Evolutionary conservation across 177 flowering plant species (phyloP), one percentile per base, ranked within the genome.

Genomic region (Vitis hybrid): DNA sequence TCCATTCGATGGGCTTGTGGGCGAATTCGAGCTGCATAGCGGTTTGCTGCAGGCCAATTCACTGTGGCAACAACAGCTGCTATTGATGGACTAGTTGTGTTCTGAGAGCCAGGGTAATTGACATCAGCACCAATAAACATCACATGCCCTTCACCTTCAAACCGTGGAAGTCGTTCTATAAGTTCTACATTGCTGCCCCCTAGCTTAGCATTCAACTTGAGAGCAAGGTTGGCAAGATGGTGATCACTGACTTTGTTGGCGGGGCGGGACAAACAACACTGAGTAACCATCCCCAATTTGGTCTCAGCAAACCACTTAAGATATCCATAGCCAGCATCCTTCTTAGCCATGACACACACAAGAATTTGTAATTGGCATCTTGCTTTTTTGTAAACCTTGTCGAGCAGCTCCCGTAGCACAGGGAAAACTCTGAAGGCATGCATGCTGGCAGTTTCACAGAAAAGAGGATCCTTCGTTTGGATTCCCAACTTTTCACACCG

Each of bases 91-190:
- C 88, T 76, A 1, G 78, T 74, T 14, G 24, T 18, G 70, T 88
- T 83, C 19, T 38, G 13, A 1, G 87, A 20, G 4, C 71, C 81
- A 15, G 97, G 97, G 70, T 92, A 92, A 80, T 92, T 90, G n/a
- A 90, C 95, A 72, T 89, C 95, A 65, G 97, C 97, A 2, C 97
- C 97, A 11, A 92, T 77, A 67, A 90, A 87, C 91, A 92, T 90
- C 5, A 89, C 88, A 75, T 73, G 82, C 10, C 71, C 79, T 7
- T 81, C 75, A 3, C 62, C 74, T 9, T 53, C 73, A 17, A 88
- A 79, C 67, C 57, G 67, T 4, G 90, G 88, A 15, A 87, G 87
- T 17, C 70, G 31, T 19, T 80, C 76, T 20, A 44, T 69, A 9
- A 92, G 89, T 75, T 88, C 91, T 22, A 84, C 81, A 70, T 87